A percentile compares a stretch with the other conserved stretches of the same genome.
These are phyloP conservation scores for Megacollybia marginata DNA, from an alignment of 768 basidiomycete species.

Conservation along the genomic window DNA sequence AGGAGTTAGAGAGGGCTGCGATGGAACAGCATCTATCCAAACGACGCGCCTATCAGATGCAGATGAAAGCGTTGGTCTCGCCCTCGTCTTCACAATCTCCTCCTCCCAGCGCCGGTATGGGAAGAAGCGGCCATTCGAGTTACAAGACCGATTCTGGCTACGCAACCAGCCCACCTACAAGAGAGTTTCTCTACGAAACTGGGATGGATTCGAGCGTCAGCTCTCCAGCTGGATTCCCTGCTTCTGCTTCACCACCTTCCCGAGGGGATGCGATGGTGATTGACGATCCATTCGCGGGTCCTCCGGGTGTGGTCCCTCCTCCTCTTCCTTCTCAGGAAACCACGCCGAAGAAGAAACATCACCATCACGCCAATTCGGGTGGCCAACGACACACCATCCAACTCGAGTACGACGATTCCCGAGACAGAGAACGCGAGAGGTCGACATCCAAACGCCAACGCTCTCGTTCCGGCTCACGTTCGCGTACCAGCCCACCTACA, in stretches of 20 bases:
- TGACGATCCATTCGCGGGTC: constrained; percentile 72
- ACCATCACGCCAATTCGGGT: constrained; percentile 9
- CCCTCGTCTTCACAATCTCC: not conserved
- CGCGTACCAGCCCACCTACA: too few species aligned
- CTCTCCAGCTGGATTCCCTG: too few species aligned
- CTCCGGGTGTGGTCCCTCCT: constrained; percentile 17
- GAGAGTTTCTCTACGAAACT: constrained; percentile 69
- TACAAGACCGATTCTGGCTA: constrained; percentile 44
- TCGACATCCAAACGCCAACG: not conserved
- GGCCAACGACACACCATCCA: constrained; percentile 90
- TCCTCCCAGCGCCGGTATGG: constrained; percentile 18
- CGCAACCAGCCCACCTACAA: constrained; percentile 36
- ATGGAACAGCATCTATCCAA: constrained; percentile 84
- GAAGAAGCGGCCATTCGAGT: constrained; percentile 38
- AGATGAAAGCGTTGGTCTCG: constrained; percentile 53
- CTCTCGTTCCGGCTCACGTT: too few species aligned
- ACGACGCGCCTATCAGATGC: constrained; percentile 70
- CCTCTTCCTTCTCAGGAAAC: constrained; percentile 24
- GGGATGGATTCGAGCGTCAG: too few species aligned
- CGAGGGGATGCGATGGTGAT: constrained; percentile 25
- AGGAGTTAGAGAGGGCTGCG: constrained; percentile 72
- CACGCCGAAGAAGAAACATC: constrained; percentile 40
- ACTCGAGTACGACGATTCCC: constrained; percentile 70
- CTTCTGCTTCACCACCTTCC: too few species aligned
- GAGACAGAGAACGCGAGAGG: constrained; percentile 30